Percentiles rank a stretch among this genome's conserved stretches.
These are phyloP conservation scores for Camelina sativa DNA, from an alignment of 345 rosid genomes.

Conservation along the genomic window DNA sequence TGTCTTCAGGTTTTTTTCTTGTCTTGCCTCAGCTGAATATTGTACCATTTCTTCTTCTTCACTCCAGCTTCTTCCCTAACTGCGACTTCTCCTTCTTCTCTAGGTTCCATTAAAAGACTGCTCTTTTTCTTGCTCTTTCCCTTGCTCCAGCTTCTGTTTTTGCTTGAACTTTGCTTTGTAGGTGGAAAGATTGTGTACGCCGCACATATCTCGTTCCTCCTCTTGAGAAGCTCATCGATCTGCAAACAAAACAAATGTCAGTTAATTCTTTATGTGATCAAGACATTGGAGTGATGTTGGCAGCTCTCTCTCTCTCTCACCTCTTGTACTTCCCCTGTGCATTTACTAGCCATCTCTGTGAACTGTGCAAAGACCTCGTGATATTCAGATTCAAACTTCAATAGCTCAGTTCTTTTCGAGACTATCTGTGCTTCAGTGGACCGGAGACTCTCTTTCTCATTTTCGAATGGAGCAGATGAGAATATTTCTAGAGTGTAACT, in stretches of 20 bases:
- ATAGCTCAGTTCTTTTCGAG: slow-evolving; percentile 73
- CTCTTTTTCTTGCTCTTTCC: slow-evolving; percentile 44
- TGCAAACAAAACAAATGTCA: slow-evolving; percentile 43
- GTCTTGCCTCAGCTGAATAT: slow-evolving; percentile 73
- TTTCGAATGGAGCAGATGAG: slow-evolving; percentile 72
- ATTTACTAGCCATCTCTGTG: slow-evolving; percentile 89
- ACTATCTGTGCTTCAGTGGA: slow-evolving; percentile 83
- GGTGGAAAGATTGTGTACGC: slow-evolving; percentile 69
- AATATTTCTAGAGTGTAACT: slow-evolving; percentile 87
- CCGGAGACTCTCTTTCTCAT: slow-evolving; percentile 78
- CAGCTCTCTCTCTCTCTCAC: slow-evolving; percentile 45
- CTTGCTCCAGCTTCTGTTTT: slow-evolving; percentile 60
- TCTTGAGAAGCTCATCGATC: slow-evolving; percentile 89
- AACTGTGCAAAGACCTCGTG: slow-evolving; percentile 90
- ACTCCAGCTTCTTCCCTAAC: slow-evolving; percentile 69
- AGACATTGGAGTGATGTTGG: background rate
- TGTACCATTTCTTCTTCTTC: slow-evolving; percentile 91
- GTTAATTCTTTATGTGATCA: background rate
- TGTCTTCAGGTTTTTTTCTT: slow-evolving; percentile 74
- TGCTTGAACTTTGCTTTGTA: slow-evolving; percentile 65
- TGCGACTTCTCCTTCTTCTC: slow-evolving; percentile 67
- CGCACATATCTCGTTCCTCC: slow-evolving; percentile 78
- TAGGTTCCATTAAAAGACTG: slow-evolving; percentile 56
- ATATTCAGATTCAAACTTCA: slow-evolving; percentile 88
- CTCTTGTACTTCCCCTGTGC: slow-evolving; percentile 82